Percentiles rank a stretch among this genome's conserved stretches.
Evolutionary conservation across 192 early-diverging fungal genomes (phyloP).

Genomic region (Entomortierella chlamydospora): DNA sequence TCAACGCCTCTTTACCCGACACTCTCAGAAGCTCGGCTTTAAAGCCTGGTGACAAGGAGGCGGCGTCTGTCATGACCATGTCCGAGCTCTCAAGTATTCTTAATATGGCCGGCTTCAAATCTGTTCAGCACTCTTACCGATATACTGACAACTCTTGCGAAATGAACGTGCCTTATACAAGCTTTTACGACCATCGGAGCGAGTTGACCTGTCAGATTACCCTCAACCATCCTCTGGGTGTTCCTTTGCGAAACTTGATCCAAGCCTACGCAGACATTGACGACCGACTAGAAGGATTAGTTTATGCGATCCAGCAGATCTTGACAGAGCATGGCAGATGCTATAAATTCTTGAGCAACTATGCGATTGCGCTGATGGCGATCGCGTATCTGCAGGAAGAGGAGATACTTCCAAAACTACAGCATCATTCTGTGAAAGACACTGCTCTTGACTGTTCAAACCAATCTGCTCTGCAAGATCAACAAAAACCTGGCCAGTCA

Average conservation of each 20-base stretch:
- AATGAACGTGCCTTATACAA: not conserved
- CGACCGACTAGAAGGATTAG: not conserved
- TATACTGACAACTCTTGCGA: not conserved
- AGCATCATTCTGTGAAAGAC: not conserved
- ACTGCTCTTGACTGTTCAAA: not conserved
- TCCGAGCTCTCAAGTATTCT: not conserved
- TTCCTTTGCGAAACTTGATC: not conserved
- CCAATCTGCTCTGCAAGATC: not conserved
- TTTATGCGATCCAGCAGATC: not conserved
- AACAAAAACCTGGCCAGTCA: no score
- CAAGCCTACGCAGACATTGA: conserved; percentile 2
- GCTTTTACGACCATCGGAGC: not conserved
- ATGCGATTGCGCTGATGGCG: conserved; percentile 1
- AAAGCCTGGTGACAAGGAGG: not conserved
- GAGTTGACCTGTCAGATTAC: conserved; percentile 5
- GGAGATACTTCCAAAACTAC: not conserved
- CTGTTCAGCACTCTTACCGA: not conserved
- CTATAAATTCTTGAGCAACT: not conserved
- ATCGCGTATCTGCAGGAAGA: not conserved
- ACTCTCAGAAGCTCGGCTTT: not conserved
- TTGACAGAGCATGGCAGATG: not conserved
- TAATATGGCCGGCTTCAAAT: not conserved
- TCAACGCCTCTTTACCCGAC: not conserved
- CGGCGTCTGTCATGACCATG: not conserved
- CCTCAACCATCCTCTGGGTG: not conserved